phyloP scores from a whole-genome alignment of 2,329 filamentous ascomycete genomes.

The Penicillium sp. region DNA sequence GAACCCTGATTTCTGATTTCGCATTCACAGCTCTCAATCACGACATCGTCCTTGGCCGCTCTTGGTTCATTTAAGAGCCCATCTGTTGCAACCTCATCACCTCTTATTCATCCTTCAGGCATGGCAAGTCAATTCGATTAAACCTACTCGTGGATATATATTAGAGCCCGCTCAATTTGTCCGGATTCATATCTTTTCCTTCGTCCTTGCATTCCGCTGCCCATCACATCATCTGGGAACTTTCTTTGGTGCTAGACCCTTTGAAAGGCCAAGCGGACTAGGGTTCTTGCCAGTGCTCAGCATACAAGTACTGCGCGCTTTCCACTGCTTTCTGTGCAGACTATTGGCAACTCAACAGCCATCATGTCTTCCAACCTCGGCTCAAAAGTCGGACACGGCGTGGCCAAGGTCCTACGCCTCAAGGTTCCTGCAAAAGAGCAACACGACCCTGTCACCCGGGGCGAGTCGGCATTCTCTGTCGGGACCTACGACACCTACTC shows the following conservation, averaged over 20 bases:
- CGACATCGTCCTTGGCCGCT: conserved; percentile 34
- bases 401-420: conserved; percentile 84
- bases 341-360: not conserved
- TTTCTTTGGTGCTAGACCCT: not conserved
- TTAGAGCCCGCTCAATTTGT: not conserved
- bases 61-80: conserved; percentile 25
- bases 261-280: conserved; percentile 5
- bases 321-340: not conserved
- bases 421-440: conserved; percentile 69
- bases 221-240: not conserved
- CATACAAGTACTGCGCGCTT: conserved; percentile 7
- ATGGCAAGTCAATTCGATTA: conserved; percentile 22
- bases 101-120: conserved; percentile 16
- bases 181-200: not conserved
- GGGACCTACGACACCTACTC: conserved; percentile 76
- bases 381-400: conserved; percentile 69
- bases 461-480: conserved; percentile 78
- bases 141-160: not conserved
- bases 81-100: conserved; percentile 14
- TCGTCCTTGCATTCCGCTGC: not conserved
- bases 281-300: not conserved
- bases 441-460: conserved; percentile 69
- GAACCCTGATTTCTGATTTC: conserved; percentile 22
- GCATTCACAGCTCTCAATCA: conserved; percentile 31
- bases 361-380: conserved; percentile 41